Evolutionary conservation across 805 yeast genomes (phyloP).

Genomic region (Metschnikowia noctiluminum): DNA sequence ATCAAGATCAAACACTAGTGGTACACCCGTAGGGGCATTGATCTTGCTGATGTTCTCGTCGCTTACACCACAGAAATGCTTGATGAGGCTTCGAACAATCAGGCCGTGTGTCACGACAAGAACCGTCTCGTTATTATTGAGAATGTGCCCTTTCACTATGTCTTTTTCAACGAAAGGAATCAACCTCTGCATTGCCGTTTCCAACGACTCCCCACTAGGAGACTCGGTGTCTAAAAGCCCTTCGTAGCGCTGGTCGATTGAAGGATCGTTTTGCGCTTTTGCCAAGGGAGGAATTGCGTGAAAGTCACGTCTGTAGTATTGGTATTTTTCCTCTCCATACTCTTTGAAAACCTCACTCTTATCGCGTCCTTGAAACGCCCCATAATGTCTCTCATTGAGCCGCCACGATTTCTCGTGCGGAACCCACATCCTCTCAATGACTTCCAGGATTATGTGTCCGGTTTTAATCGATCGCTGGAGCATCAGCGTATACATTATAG

Average conservation of each 20-base stretch:
- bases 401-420: slow-evolving; percentile 41
- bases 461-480: slow-evolving; percentile 40
- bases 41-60: slow-evolving; percentile 38
- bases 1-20: slow-evolving; percentile 40
- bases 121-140: slow-evolving; percentile 27
- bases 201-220: slow-evolving; percentile 40
- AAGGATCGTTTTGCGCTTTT: slow-evolving; percentile 25
- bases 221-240: slow-evolving; percentile 21
- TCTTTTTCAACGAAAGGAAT: slow-evolving; percentile 35
- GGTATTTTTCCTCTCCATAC: slow-evolving; percentile 36
- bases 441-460: slow-evolving; percentile 35
- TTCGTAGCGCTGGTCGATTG: slow-evolving; percentile 37
- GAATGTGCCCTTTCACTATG: slow-evolving; percentile 24
- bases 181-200: slow-evolving; percentile 37
- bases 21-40: slow-evolving; percentile 45
- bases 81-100: slow-evolving; percentile 39
- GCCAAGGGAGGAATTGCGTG: slow-evolving; percentile 37
- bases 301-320: slow-evolving; percentile 36
- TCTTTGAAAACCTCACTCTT: slow-evolving; percentile 34
- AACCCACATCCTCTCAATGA: slow-evolving; percentile 31
- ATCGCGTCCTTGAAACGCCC: slow-evolving; percentile 39
- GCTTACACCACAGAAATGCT: slow-evolving; percentile 33
- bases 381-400: slow-evolving; percentile 44
- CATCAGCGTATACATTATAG: slow-evolving; percentile 37
- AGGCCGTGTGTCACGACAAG: slow-evolving; percentile 43